Conservation (phyloP, 257 asterid species). For the Nemophila menziesii region DNA sequence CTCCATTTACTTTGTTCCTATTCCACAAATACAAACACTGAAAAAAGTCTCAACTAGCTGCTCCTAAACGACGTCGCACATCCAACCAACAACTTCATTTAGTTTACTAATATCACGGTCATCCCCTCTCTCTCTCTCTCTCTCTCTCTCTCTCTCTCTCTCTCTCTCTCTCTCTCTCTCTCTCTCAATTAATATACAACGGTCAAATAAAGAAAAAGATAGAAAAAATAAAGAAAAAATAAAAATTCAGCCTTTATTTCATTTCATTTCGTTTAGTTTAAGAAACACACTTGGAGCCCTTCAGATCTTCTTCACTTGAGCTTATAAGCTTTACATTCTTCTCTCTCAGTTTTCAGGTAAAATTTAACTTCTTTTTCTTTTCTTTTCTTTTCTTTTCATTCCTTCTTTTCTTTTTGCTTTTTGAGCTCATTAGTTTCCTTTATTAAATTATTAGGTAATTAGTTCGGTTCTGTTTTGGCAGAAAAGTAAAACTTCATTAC, state of each 20-base stretch:
- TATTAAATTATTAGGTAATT: too few species aligned
- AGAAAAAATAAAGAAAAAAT: neutral
- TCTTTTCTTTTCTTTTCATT: neutral
- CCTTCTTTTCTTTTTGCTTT: neutral
- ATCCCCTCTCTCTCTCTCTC: neutral
- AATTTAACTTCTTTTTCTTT: neutral
- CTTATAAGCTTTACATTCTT: too few species aligned
- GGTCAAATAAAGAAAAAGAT: neutral
- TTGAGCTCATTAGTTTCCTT: too few species aligned
- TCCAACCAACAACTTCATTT: slow-evolving; percentile 9
- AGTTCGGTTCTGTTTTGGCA: too few species aligned
- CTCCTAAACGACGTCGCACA: slow-evolving; percentile 4
- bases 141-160: slow-evolving; percentile 6
- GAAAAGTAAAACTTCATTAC: too few species aligned
- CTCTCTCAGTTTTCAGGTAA: neutral
- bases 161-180: slow-evolving; percentile 2
- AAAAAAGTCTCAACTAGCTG: neutral
- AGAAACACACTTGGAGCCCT: neutral
- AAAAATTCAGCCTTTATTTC: neutral
- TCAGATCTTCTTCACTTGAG: slow-evolving; percentile 3
- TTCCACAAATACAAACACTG: neutral
- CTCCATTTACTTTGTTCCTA: slow-evolving; percentile 6
- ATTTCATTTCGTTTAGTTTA: neutral
- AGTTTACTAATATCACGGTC: slow-evolving; percentile 8
- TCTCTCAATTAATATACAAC: neutral